Evolutionary conservation across 2,329 filamentous ascomycete species (phyloP), one percentile per base, ranked within the genome.

Genomic region (Fusarium nematophilum): DNA sequence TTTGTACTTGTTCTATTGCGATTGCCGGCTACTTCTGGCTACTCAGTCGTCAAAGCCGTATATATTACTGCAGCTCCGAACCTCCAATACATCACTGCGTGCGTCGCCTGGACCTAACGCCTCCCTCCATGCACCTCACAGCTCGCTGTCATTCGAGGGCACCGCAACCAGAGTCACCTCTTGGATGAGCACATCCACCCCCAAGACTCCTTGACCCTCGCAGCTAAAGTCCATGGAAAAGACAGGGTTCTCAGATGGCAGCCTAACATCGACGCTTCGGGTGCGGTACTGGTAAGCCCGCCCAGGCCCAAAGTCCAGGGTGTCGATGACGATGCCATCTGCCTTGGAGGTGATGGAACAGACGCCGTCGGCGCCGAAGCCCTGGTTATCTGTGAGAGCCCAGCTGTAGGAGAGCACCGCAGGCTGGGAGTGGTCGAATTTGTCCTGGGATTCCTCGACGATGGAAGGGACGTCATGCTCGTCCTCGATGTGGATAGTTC

Each of bases 391-490:
- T 15, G 50, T 37, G 9, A 46, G 50, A 5, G 50, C 43, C 50
- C 43, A 53, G 4, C 42, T 47, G 50, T 53, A 53, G 7, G 50
- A 53, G 17, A 52, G 18, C 25, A 26, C 9, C 21, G 25, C 26
- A 9, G 31, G 26, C 13, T 46, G 33, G n/a, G 26, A 38, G 9
- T 11, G 8, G 31, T 34, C 31, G 31, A n/a, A n/a, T n/a, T n/a
- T n/a, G n/a, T n/a, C n/a, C n/a, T n/a, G n/a, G n/a, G n/a, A n/a
- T n/a, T n/a, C n/a, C n/a, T n/a, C n/a, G n/a, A n/a, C n/a, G n/a
- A n/a, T n/a, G n/a, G n/a, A n/a, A n/a, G n/a, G n/a, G n/a, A n/a
- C n/a, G n/a, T n/a, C n/a, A n/a, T n/a, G n/a, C n/a, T n/a, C n/a
- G n/a, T n/a, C n/a, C n/a, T n/a, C n/a, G n/a, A n/a, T n/a, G n/a